These are phyloP conservation scores for Rhizoclosmatium globosum DNA, from an alignment of 192 early-diverging fungal genomes.

Conservation along the genomic window DNA sequence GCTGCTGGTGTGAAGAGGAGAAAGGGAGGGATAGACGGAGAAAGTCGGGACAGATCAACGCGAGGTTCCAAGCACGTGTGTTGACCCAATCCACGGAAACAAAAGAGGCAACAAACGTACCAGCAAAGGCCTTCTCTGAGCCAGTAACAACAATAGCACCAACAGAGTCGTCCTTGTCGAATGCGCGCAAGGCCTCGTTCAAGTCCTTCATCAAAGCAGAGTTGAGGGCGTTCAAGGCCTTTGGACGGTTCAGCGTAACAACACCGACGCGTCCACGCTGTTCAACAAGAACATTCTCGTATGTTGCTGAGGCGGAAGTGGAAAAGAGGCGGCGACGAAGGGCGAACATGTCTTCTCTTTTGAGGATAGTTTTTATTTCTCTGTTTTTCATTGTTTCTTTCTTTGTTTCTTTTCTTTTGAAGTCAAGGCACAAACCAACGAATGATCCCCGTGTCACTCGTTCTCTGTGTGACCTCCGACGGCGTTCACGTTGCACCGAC, in stretches of 20 bases:
- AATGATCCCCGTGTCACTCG: not conserved
- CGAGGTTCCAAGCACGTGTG: too few species aligned
- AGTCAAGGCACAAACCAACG: not conserved
- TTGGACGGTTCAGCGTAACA: slow-evolving; percentile 89
- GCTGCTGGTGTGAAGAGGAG: not conserved
- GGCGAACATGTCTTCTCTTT: slow-evolving; percentile 81
- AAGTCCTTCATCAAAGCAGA: slow-evolving; percentile 92
- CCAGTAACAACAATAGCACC: slow-evolving; percentile 96
- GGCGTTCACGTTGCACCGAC: not conserved
- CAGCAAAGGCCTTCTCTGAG: slow-evolving; percentile 95
- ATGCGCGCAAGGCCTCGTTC: slow-evolving; percentile 82
- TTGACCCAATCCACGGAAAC: too few species aligned
- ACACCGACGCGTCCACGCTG: slow-evolving; percentile 74
- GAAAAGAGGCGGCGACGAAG: slow-evolving; percentile 57
- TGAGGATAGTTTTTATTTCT: slow-evolving; percentile 67
- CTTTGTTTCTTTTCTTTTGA: slow-evolving; percentile 1
- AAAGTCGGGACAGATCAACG: not conserved
- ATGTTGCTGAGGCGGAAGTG: slow-evolving; percentile 19
- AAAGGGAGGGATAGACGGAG: not conserved
- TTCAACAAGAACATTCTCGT: slow-evolving; percentile 52
- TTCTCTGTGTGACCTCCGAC: not conserved
- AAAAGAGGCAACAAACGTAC: slow-evolving; percentile 45
- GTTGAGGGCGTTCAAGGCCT: slow-evolving; percentile 93
- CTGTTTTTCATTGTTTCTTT: not conserved
- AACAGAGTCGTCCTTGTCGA: slow-evolving; percentile 78